Base-by-base conservation (phyloP, 257 asterid species). In the Forsythia suspensa region DNA sequence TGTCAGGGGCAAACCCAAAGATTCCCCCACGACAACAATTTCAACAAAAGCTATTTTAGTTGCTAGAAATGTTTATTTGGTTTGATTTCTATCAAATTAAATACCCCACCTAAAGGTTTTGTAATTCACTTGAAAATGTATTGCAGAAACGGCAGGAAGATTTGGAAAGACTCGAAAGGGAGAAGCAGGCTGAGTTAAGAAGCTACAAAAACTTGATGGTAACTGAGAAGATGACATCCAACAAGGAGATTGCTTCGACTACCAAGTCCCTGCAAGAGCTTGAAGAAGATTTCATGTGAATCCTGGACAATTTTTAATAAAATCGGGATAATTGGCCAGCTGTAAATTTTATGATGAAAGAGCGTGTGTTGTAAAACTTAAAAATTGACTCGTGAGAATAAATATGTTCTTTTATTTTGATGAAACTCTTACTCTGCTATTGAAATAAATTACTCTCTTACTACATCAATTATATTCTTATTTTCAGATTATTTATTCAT, bases 201-300 rank as follows among this genome's bases (percentile, higher is more conserved):
- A 95, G 99, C 95, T 95, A 95, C 93, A 93, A 93, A 78, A 92
- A 95, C 80, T 82, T 93, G 90, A 95, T 95, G 99, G 97, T 95
- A 55, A 93, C 97, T 24, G 97, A 95, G 79, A 95, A 93, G 86
- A 95, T 95, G 99, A 95, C 99, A 0, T 95, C 99, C 0, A 95
- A 93, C 88, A 95, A 90, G 85, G 97, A 95, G 78, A 88, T 95
- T 69, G 98, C 99, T 20, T 85, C 99, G 16, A 69, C 93, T 61
- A 85, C 86, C 89, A 95, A 95, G 83, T 84, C 97, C 84, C 87
- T 93, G 73, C 99, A 95, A 84, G 99, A 95, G 86, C 87, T 95
- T 78, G 99, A 95, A 82, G 98, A 95, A 80, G 98, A 93, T 77
- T 95, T 95, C 88, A 95, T 95, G 99, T 95, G 92, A 93, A 77